A percentile compares a stretch with the other conserved stretches of the same genome.
Evolutionary conservation across 106 monocot genomes (phyloP).

Genomic region (Dendrobium officinale): DNA sequence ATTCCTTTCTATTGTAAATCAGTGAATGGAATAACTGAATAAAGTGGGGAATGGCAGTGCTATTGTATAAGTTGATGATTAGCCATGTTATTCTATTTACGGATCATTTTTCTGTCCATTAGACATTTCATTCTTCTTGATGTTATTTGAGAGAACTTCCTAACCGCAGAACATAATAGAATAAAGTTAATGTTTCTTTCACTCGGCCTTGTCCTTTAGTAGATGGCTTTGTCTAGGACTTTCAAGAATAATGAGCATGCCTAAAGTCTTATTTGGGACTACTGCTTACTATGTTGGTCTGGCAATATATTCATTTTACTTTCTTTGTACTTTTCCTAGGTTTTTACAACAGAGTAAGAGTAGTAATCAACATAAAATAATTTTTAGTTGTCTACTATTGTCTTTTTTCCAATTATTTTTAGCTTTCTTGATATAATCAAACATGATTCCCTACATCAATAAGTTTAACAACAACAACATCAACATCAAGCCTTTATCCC

Average conservation of each 20-base stretch:
- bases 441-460: neutral
- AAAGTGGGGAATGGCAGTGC: neutral
- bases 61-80: neutral
- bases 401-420: neutral
- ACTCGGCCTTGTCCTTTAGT: constrained; percentile 1
- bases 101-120: neutral
- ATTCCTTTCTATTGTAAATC: neutral
- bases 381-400: neutral
- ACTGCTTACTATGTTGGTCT: neutral
- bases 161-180: constrained; percentile 1
- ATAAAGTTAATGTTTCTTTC: constrained; percentile 5
- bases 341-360: neutral
- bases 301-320: neutral
- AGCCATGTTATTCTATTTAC: constrained; percentile 1
- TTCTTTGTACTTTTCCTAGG: neutral
- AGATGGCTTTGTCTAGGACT: neutral
- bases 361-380: neutral
- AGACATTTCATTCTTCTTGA: constrained; percentile 17
- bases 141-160: constrained; percentile 13
- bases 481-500: too few relatives aligned
- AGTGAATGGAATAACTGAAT: neutral
- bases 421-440: neutral
- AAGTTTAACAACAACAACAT: neutral
- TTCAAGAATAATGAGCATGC: constrained; percentile 3
- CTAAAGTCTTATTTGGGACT: constrained; percentile 10